These are phyloP conservation scores for Pseudogymnoascus sp. DNA, from an alignment of 2,329 filamentous ascomycete genomes.

Conservation along the genomic window DNA sequence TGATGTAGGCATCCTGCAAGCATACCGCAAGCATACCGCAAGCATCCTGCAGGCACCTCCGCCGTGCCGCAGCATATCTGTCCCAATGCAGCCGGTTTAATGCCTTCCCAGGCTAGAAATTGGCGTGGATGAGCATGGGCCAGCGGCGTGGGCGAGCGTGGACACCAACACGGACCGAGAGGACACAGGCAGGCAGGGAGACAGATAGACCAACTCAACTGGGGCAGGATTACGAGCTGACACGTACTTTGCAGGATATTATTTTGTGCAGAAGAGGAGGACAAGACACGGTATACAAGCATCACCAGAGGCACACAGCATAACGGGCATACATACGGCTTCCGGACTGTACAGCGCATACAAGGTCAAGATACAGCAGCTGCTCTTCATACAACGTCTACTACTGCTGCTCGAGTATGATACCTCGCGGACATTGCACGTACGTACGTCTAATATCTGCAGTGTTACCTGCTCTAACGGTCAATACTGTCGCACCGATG, in stretches of 20 bases:
- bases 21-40: background rate
- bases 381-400: background rate
- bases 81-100: background rate
- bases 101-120: background rate
- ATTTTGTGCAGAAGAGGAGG: background rate
- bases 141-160: background rate
- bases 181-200: background rate
- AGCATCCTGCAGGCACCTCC: background rate
- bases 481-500: background rate
- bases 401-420: background rate
- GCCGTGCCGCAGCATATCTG: background rate
- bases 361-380: background rate
- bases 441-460: background rate
- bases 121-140: background rate
- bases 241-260: slow-evolving; percentile 3
- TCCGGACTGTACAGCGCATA: background rate
- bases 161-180: background rate
- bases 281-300: slow-evolving; percentile 3
- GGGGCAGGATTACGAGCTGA: background rate
- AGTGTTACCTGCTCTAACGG: background rate
- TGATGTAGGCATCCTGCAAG: background rate
- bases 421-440: background rate
- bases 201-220: background rate
- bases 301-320: background rate
- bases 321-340: background rate